Conservation (phyloP, 1,284 basidiomycete genomes). For the Pholiota adiposa region DNA sequence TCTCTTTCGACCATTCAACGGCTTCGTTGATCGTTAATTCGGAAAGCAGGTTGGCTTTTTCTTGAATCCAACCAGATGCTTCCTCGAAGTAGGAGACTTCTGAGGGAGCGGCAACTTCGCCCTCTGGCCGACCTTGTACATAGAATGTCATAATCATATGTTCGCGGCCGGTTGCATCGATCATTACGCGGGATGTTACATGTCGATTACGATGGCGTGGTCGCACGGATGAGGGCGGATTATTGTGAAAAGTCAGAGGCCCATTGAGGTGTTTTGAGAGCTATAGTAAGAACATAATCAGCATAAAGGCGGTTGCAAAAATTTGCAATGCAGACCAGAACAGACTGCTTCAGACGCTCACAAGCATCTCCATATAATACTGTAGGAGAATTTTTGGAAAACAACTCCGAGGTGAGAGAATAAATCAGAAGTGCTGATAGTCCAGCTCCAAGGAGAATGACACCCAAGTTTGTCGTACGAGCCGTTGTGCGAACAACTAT, state of each 20-base stretch:
- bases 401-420: slow-evolving; percentile 86
- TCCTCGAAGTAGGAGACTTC: slow-evolving; percentile 47
- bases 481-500: slow-evolving; percentile 81
- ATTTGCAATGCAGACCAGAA: slow-evolving; percentile 58
- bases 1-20: slow-evolving; percentile 47
- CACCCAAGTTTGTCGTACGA: slow-evolving; percentile 79
- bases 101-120: slow-evolving; percentile 32
- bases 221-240: slow-evolving; percentile 68
- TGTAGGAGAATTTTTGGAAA: slow-evolving; percentile 91
- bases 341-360: slow-evolving; percentile 78
- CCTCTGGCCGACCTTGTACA: slow-evolving; percentile 58
- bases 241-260: slow-evolving; percentile 76
- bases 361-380: slow-evolving; percentile 89
- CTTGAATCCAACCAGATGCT: slow-evolving; percentile 45
- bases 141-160: slow-evolving; percentile 84
- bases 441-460: slow-evolving; percentile 85
- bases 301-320: slow-evolving; percentile 11
- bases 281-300: slow-evolving; percentile 39
- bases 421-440: slow-evolving; percentile 84
- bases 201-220: slow-evolving; percentile 81
- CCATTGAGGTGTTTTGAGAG: slow-evolving; percentile 67
- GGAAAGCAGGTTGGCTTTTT: slow-evolving; percentile 43
- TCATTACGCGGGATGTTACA: slow-evolving; percentile 72
- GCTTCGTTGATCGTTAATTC: slow-evolving; percentile 60
- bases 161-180: slow-evolving; percentile 72